A percentile compares a stretch with the other conserved stretches of the same genome.
Conservation (phyloP, 768 basidiomycete species). For the Kondoa malvinella region DNA sequence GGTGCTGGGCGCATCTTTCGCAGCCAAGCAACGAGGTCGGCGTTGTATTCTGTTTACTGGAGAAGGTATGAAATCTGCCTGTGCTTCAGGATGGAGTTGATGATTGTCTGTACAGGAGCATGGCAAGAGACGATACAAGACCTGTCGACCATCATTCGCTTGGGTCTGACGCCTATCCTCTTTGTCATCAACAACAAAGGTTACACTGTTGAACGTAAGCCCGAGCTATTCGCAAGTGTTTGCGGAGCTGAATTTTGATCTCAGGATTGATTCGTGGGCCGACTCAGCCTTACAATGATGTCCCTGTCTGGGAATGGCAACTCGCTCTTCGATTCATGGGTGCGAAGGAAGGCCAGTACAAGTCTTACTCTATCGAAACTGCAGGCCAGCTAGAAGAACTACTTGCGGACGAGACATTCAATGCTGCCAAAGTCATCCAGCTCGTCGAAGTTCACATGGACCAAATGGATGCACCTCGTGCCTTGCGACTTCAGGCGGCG, state of each 20-base stretch:
- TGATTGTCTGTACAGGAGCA: background rate
- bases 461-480: conserved; percentile 47
- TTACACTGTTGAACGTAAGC: conserved; percentile 48
- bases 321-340: conserved; percentile 5
- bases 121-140: conserved; percentile 34
- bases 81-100: background rate
- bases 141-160: conserved; percentile 53
- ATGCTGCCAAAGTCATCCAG: conserved; percentile 42
- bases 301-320: background rate
- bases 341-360: conserved; percentile 16
- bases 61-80: conserved; percentile 38
- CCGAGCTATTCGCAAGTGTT: no score
- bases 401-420: conserved; percentile 47
- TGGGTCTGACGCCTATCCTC: conserved; percentile 43
- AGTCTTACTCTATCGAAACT: conserved; percentile 29
- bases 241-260: no score
- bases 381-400: conserved; percentile 50
- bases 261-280: conserved; percentile 38
- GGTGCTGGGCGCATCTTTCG: conserved; percentile 59
- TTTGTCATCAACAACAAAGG: conserved; percentile 31
- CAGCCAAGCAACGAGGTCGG: conserved; percentile 33
- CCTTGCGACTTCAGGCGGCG: background rate
- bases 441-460: conserved; percentile 64
- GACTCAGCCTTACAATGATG: conserved; percentile 20
- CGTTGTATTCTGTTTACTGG: conserved; percentile 69